A percentile compares a stretch with the other conserved stretches of the same genome.
Conservation (phyloP, 352 stramenopile species). For the Globisporangium paddicum region DNA sequence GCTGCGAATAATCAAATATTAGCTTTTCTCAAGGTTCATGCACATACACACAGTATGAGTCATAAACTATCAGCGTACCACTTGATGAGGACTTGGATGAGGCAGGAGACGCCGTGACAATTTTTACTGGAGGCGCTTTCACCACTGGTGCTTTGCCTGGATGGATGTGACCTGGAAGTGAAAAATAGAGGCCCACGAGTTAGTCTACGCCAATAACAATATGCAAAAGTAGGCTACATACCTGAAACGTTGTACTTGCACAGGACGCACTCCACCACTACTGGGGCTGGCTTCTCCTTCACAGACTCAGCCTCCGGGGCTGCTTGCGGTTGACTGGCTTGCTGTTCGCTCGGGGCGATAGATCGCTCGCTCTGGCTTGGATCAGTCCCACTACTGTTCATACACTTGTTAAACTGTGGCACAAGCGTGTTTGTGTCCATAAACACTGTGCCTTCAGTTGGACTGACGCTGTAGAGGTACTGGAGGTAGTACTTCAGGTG, state of each 20-base stretch:
- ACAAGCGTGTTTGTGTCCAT: slow-evolving; percentile 46
- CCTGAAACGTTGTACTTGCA: slow-evolving; percentile 81
- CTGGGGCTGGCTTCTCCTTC: not conserved
- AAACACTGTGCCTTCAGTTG: slow-evolving; percentile 62
- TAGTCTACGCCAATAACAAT: not conserved
- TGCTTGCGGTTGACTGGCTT: not conserved
- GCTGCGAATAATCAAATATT: not conserved
- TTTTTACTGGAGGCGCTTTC: slow-evolving; percentile 17
- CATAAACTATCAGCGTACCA: not conserved
- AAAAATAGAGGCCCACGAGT: not conserved
- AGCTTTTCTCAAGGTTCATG: not conserved
- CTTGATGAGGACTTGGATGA: not conserved
- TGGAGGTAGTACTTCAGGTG: slow-evolving; percentile 73
- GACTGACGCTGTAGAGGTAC: slow-evolving; percentile 67
- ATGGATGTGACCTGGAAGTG: slow-evolving; percentile 56
- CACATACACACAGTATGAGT: not conserved
- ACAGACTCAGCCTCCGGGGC: slow-evolving; percentile 2
- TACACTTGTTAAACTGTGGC: slow-evolving; percentile 32
- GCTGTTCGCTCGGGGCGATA: slow-evolving; percentile 16
- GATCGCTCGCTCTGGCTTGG: slow-evolving; percentile 16
- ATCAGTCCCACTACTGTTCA: slow-evolving; percentile 17
- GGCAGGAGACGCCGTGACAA: not conserved
- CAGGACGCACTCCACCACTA: slow-evolving; percentile 43
- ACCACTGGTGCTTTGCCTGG: slow-evolving; percentile 25
- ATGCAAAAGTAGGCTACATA: slow-evolving; percentile 7